Evolutionary conservation across 2,329 filamentous ascomycete genomes (phyloP).

Genomic region (Arthrobotrys conoides): DNA sequence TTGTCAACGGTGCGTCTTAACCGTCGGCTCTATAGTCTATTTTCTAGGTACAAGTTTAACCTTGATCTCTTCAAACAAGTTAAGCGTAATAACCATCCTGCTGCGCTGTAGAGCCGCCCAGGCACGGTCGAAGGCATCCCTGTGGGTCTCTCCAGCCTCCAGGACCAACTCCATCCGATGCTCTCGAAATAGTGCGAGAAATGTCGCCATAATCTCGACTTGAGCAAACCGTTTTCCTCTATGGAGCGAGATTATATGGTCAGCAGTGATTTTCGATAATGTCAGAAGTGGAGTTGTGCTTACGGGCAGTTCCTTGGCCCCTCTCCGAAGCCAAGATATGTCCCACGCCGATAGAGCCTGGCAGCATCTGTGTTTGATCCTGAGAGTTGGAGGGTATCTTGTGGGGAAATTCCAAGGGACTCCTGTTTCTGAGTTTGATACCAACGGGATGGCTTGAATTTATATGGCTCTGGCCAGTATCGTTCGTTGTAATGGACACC

Average conservation of each 20-base stretch:
- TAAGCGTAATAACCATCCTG: constrained; percentile 34
- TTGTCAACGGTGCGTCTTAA: constrained; percentile 9
- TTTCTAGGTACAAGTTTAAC: constrained; percentile 37
- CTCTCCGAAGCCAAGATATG: constrained; percentile 35
- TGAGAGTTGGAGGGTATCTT: constrained; percentile 16
- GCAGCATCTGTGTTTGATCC: constrained; percentile 22
- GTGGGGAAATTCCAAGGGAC: constrained; percentile 7
- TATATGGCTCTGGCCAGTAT: constrained; percentile 37
- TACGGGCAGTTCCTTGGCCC: constrained; percentile 36
- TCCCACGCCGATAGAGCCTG: constrained; percentile 26
- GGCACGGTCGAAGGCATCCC: constrained; percentile 27
- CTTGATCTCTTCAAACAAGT: constrained; percentile 37
- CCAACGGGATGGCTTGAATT: constrained; percentile 30
- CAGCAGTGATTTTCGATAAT: constrained; percentile 1
- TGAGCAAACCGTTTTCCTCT: constrained; percentile 34
- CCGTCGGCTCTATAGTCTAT: constrained; percentile 14
- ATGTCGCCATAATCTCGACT: constrained; percentile 38
- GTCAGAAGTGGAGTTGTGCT: background rate
- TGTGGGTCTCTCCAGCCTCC: constrained; percentile 21
- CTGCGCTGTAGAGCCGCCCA: constrained; percentile 27
- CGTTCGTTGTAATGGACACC: constrained; percentile 28
- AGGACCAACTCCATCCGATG: constrained; percentile 29
- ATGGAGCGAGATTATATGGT: background rate
- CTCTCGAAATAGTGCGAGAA: constrained; percentile 32
- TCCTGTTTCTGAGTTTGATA: constrained; percentile 33